Base-by-base conservation (phyloP, 805 yeast species). In the Myxozyma udenii region DNA sequence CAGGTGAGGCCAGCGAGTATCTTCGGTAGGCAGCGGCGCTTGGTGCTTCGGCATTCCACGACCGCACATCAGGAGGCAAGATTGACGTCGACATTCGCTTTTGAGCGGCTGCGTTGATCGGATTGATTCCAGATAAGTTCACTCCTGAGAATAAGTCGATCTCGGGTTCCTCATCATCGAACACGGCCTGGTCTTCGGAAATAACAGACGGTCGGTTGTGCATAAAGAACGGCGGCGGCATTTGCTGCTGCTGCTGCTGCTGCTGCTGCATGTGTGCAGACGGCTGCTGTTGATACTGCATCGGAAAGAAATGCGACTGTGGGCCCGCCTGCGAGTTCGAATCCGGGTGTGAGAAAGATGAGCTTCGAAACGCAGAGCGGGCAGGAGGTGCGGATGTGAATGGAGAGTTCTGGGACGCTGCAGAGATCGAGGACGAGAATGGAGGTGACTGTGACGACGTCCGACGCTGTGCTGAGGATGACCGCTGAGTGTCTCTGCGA, bases 141-240 rank as follows among this genome's bases (percentile, higher is more conserved):
- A 28, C 9, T 9, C 33, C 14, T 9, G 33, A 28, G 14, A 30
- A 3, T 4, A 12, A 16, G 24, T 40, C 46, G 39, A 41, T 21
- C 32, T 39, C 26, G 49, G 44, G 45, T 18, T 52, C 54, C 32
- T 50, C 57, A 6, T 52, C 57, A 41, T 48, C 53, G 35, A 48
- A 48, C 24, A 51, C 51, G 22, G 47, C 43, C 11, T n/a, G 12
- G 21, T 52, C 52, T 38, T 51, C 55, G 9, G 46, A 26, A 21
- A 50, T 35, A 14, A 33, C 50, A 24, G 48, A 30, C 28, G 51
- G 46, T 16, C n/a, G 24, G 33, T 9, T 28, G 33, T 9, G 14
- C 33, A 9, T 9, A 28, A 28, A 28, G 14, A 28, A 14, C 14
- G 14, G 33, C 9, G 9, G 33, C 14, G 9, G 33, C 14, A 28